A percentile compares a stretch with the other conserved stretches of the same genome.
These are phyloP conservation scores for Vararia minispora DNA, from an alignment of 768 basidiomycete species.

Conservation along the genomic window DNA sequence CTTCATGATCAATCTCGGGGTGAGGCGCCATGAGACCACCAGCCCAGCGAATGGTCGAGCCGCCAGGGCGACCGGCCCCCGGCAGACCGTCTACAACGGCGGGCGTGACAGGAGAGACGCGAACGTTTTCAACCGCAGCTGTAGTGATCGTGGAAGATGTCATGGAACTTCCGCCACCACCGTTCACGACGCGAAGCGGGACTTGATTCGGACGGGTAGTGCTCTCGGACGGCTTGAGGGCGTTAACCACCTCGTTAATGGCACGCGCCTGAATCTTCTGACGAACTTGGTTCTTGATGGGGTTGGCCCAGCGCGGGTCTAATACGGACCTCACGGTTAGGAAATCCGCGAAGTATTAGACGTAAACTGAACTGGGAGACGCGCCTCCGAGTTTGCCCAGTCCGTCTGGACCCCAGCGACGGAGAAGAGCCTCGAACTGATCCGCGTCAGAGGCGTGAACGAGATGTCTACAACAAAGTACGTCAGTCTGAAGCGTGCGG, in stretches of 20 bases:
- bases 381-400: constrained; percentile 81
- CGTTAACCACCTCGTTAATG: constrained; percentile 67
- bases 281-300: constrained; percentile 72
- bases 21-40: constrained; percentile 52
- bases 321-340: constrained; percentile 16
- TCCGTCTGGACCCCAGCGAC: constrained; percentile 82
- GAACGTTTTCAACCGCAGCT: constrained; percentile 61
- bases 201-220: constrained; percentile 31
- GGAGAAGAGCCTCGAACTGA: constrained; percentile 78
- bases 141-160: constrained; percentile 68
- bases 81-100: constrained; percentile 34
- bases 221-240: constrained; percentile 46
- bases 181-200: constrained; percentile 72
- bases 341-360: constrained; percentile 10
- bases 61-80: constrained; percentile 41
- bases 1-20: constrained; percentile 56
- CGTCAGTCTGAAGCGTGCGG: constrained; percentile 10
- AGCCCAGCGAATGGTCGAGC: constrained; percentile 51
- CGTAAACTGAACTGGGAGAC: constrained; percentile 13
- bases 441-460: constrained; percentile 88
- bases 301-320: constrained; percentile 86
- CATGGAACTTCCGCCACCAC: constrained; percentile 53
- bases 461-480: constrained; percentile 51
- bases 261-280: constrained; percentile 57
- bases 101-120: constrained; percentile 26